phyloP scores from a whole-genome alignment of 1,284 basidiomycete genomes.

The Naganishia sp. region DNA sequence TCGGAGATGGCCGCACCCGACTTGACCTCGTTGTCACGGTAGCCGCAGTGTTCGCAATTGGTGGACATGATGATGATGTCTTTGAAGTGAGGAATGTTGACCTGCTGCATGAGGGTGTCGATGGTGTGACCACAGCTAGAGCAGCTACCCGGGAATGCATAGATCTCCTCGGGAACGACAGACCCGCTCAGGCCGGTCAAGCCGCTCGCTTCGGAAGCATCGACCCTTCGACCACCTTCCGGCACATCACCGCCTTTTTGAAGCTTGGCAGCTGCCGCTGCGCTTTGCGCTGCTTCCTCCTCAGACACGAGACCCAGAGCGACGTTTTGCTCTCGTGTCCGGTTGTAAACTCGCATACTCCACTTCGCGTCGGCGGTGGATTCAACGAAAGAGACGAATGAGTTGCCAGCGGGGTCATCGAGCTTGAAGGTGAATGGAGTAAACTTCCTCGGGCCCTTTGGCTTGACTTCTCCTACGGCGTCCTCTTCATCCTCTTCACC shows the following conservation, averaged over 20 bases:
- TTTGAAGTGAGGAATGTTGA: slow-evolving; percentile 98
- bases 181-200: slow-evolving; percentile 43
- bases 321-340: slow-evolving; percentile 82
- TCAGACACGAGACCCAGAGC: slow-evolving; percentile 67
- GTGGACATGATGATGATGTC: slow-evolving; percentile 99
- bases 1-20: slow-evolving; percentile 84
- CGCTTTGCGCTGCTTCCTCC: slow-evolving; percentile 37
- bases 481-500: slow-evolving; percentile 57
- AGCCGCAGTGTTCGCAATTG: slow-evolving; percentile 91
- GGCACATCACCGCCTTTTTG: slow-evolving; percentile 28
- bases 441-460: slow-evolving; percentile 59
- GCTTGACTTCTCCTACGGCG: slow-evolving; percentile 47
- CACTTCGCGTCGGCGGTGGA: slow-evolving; percentile 82
- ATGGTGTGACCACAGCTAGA: slow-evolving; percentile 82
- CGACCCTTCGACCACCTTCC: slow-evolving; percentile 32
- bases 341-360: slow-evolving; percentile 82
- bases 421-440: slow-evolving; percentile 78
- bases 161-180: slow-evolving; percentile 75
- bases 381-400: slow-evolving; percentile 82
- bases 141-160: slow-evolving; percentile 83
- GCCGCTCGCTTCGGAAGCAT: slow-evolving; percentile 30
- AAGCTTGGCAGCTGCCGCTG: slow-evolving; percentile 40
- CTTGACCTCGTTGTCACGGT: slow-evolving; percentile 97
- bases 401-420: slow-evolving; percentile 94
- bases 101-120: slow-evolving; percentile 92